phyloP scores from a whole-genome alignment of 441 rosid species.

The Eutrema salsugineum region DNA sequence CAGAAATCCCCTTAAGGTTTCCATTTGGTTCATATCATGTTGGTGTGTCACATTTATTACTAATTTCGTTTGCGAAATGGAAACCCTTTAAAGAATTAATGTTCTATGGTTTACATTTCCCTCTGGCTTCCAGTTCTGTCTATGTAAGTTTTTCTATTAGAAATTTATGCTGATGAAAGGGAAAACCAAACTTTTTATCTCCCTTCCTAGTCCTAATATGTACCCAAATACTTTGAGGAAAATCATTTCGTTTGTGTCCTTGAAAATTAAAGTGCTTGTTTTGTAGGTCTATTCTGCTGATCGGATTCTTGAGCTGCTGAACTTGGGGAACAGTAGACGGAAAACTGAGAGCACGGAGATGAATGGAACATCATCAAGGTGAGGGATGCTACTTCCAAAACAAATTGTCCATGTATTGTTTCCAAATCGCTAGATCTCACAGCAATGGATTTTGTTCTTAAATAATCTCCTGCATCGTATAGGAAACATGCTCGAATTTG shows the following conservation, averaged over 20 bases:
- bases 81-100: background rate
- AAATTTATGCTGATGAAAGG: background rate
- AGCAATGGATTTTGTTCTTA: background rate
- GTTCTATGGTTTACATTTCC: background rate
- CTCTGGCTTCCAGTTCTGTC: background rate
- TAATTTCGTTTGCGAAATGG: background rate
- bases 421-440: background rate
- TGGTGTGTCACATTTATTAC: background rate
- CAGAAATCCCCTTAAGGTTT: background rate
- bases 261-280: background rate
- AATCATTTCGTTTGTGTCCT: background rate
- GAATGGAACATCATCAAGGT: constrained; percentile 91
- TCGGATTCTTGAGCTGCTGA: constrained; percentile 85
- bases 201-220: background rate
- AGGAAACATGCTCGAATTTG: background rate
- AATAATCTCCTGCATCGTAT: background rate
- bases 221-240: background rate
- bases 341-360: constrained; percentile 93
- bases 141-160: background rate
- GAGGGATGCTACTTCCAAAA: constrained; percentile 10
- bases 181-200: background rate
- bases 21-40: background rate
- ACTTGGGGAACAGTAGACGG: constrained; percentile 83
- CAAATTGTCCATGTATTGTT: background rate
- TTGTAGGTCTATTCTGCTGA: constrained; percentile 83